Conservation (phyloP, 2,329 filamentous ascomycete genomes). For the Botrytis elliptica region DNA sequence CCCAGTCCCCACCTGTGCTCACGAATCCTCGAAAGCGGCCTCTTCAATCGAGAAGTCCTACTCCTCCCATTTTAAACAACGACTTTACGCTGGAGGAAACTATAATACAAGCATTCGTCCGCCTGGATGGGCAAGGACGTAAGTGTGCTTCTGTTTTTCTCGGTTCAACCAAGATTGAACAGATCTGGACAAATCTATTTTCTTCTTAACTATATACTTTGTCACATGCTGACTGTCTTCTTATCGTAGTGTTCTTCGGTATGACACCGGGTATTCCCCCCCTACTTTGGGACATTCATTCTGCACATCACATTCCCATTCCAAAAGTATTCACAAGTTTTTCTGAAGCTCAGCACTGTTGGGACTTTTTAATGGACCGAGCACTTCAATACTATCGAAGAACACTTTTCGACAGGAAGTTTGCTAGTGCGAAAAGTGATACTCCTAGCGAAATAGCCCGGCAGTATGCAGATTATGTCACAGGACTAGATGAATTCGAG, state of each 20-base stretch:
- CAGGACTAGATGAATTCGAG: conserved; percentile 30
- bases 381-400: conserved; percentile 35
- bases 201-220: not conserved
- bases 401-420: conserved; percentile 31
- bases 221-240: not conserved
- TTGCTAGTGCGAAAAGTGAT: conserved; percentile 26
- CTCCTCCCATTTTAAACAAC: conserved; percentile 29
- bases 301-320: conserved; percentile 32
- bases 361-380: conserved; percentile 38
- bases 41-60: conserved; percentile 27
- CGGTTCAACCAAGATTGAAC: not conserved
- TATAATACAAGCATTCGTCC: conserved; percentile 35
- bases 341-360: conserved; percentile 32
- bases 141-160: conserved; percentile 2
- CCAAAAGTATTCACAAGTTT: conserved; percentile 33
- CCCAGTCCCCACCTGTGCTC: conserved; percentile 12
- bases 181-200: not conserved
- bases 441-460: conserved; percentile 24
- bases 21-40: conserved; percentile 25
- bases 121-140: conserved; percentile 32
- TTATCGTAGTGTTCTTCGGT: conserved; percentile 31
- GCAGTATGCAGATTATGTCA: conserved; percentile 25
- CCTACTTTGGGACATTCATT: conserved; percentile 35
- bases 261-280: conserved; percentile 34
- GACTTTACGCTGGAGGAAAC: conserved; percentile 35